Conservation (phyloP, 2,329 filamentous ascomycete genomes). For the Aspergillus felis region DNA sequence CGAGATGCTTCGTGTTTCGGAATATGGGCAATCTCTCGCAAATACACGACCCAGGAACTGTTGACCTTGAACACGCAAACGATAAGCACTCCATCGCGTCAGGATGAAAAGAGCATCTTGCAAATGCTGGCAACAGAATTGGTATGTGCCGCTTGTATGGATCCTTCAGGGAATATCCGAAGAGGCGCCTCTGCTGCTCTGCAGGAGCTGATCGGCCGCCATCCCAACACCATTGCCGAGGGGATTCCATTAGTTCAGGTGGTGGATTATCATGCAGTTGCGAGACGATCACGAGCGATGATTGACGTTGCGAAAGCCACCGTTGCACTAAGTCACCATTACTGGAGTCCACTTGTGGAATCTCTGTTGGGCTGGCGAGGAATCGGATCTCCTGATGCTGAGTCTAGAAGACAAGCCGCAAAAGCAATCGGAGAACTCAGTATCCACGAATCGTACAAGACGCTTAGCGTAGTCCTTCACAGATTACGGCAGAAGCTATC, state of each 20-base stretch:
- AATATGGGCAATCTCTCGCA: constrained; percentile 84
- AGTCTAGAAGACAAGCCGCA: constrained; percentile 69
- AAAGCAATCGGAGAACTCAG: constrained; percentile 58
- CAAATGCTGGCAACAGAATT: constrained; percentile 79
- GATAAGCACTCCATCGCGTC: constrained; percentile 26
- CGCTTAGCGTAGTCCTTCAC: constrained; percentile 28
- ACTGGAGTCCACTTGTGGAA: constrained; percentile 66
- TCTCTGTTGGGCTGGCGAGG: constrained; percentile 81
- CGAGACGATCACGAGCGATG: constrained; percentile 78
- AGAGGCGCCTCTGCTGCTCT: constrained; percentile 88
- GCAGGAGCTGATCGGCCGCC: constrained; percentile 88
- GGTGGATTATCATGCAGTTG: constrained; percentile 91
- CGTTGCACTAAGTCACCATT: constrained; percentile 59
- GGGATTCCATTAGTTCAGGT: constrained; percentile 84
- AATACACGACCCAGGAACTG: constrained; percentile 78
- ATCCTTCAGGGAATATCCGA: constrained; percentile 89
- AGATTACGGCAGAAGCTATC: constrained; percentile 31
- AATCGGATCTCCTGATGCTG: constrained; percentile 71
- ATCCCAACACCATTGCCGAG: constrained; percentile 76
- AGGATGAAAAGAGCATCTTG: constrained; percentile 49
- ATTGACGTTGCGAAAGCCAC: constrained; percentile 69
- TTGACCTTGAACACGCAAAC: constrained; percentile 51
- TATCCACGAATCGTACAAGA: constrained; percentile 28
- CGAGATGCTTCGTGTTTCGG: constrained; percentile 95
- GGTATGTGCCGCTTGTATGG: constrained; percentile 75